These are phyloP conservation scores for Kwoniella shivajii DNA, from an alignment of 1,284 basidiomycete species.

Conservation along the genomic window DNA sequence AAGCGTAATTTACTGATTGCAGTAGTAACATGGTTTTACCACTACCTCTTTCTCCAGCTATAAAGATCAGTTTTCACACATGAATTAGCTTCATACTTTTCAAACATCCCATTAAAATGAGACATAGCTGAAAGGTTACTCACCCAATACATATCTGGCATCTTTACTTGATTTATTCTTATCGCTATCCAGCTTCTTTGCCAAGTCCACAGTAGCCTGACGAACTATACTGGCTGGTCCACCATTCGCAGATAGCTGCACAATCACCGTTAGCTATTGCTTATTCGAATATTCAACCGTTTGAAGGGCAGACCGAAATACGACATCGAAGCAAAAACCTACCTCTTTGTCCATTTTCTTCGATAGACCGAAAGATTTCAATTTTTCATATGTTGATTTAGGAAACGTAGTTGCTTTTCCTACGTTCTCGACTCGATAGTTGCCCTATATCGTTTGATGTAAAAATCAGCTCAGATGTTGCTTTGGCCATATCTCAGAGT, in stretches of 20 bases:
- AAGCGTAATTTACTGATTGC: slow-evolving; percentile 75
- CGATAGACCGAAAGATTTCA: slow-evolving; percentile 47
- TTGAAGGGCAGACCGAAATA: neutral
- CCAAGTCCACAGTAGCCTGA: slow-evolving; percentile 44
- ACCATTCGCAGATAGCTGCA: slow-evolving; percentile 27
- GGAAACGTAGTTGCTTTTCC: slow-evolving; percentile 42
- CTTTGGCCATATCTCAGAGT: no score
- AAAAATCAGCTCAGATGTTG: neutral
- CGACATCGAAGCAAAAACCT: neutral
- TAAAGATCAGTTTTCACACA: slow-evolving; percentile 6
- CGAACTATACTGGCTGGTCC: slow-evolving; percentile 48
- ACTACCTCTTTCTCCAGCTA: slow-evolving; percentile 74
- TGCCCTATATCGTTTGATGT: slow-evolving; percentile 33
- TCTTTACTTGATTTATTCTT: slow-evolving; percentile 24
- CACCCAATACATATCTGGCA: slow-evolving; percentile 31
- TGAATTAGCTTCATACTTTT: neutral
- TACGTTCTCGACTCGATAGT: slow-evolving; percentile 26
- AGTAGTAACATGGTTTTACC: slow-evolving; percentile 84
- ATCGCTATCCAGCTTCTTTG: slow-evolving; percentile 31
- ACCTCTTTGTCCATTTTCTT: slow-evolving; percentile 45
- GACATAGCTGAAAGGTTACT: slow-evolving; percentile 6
- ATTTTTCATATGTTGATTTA: slow-evolving; percentile 29
- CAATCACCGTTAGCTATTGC: neutral
- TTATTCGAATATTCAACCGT: neutral
- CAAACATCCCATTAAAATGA: no score